Conservation (phyloP, 2,329 filamentous ascomycete genomes). For the Hymenoscyphus repandus region DNA sequence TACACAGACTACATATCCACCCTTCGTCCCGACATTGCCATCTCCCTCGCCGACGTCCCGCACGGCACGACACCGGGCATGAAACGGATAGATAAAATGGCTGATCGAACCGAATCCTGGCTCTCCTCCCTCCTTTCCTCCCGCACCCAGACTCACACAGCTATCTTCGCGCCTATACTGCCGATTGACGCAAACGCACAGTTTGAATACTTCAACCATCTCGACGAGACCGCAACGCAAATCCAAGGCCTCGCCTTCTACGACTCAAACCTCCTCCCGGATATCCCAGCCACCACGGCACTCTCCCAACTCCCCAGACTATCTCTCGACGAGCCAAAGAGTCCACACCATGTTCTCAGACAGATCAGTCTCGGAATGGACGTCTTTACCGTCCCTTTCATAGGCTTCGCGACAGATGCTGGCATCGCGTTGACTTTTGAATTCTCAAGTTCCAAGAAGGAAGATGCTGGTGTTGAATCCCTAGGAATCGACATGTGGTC, state of each 20-base stretch:
- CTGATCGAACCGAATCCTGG: constrained; percentile 80
- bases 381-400: constrained; percentile 70
- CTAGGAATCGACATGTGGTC: constrained; percentile 80
- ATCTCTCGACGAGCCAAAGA: constrained; percentile 63
- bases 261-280: constrained; percentile 62
- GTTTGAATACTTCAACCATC: constrained; percentile 69
- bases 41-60: constrained; percentile 72
- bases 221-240: constrained; percentile 56
- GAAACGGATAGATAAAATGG: constrained; percentile 78
- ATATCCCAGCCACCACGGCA: constrained; percentile 51
- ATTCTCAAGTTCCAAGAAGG: constrained; percentile 41
- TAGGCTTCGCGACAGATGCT: constrained; percentile 69
- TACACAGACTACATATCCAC: constrained; percentile 61
- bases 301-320: constrained; percentile 65
- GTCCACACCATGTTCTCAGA: constrained; percentile 71
- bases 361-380: constrained; percentile 76
- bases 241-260: constrained; percentile 75
- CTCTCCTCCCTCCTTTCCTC: constrained; percentile 58
- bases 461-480: constrained; percentile 33
- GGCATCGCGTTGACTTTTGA: constrained; percentile 78
- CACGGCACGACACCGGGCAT: constrained; percentile 50
- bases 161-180: constrained; percentile 63
- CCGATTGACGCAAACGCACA: constrained; percentile 72
- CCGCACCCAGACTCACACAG: constrained; percentile 28
- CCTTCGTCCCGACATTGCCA: constrained; percentile 74